Conservation (phyloP, 352 stramenopile species). For the Phytophthora pistaciae region DNA sequence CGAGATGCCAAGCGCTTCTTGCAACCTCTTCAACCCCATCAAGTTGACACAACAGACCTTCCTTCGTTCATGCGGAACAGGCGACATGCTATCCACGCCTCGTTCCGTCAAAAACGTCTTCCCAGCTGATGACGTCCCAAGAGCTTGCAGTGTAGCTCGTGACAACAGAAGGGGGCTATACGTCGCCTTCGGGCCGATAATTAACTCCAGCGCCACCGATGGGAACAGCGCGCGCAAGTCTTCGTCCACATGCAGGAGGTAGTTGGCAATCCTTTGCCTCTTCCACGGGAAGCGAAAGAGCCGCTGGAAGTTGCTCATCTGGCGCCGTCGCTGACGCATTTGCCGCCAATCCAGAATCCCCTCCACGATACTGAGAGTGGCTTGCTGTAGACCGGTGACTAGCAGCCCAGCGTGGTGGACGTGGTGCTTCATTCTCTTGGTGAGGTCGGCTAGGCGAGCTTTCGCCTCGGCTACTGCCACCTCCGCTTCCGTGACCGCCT, state of each 20-base stretch:
- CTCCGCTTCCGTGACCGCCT: slow-evolving; percentile 16
- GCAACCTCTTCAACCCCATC: slow-evolving; percentile 8
- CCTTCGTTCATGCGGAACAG: background rate
- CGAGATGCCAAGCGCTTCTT: slow-evolving; percentile 9
- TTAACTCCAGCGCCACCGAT: slow-evolving; percentile 41
- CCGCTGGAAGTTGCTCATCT: slow-evolving; percentile 52
- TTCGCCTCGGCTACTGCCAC: slow-evolving; percentile 15
- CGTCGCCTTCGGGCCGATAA: slow-evolving; percentile 41
- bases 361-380: slow-evolving; percentile 49
- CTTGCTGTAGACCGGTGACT: slow-evolving; percentile 32
- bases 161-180: slow-evolving; percentile 62
- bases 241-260: slow-evolving; percentile 51
- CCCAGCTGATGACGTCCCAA: slow-evolving; percentile 30
- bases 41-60: slow-evolving; percentile 4
- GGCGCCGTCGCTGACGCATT: slow-evolving; percentile 33
- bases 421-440: slow-evolving; percentile 36
- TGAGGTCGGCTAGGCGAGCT: slow-evolving; percentile 24
- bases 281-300: slow-evolving; percentile 61
- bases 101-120: slow-evolving; percentile 68
- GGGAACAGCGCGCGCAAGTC: slow-evolving; percentile 55
- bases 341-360: slow-evolving; percentile 56
- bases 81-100: background rate
- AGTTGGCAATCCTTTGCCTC: slow-evolving; percentile 47
- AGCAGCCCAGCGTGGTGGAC: slow-evolving; percentile 43
- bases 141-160: slow-evolving; percentile 20